phyloP scores from a whole-genome alignment of 2,329 filamentous ascomycete genomes.

The Phoma sp. region DNA sequence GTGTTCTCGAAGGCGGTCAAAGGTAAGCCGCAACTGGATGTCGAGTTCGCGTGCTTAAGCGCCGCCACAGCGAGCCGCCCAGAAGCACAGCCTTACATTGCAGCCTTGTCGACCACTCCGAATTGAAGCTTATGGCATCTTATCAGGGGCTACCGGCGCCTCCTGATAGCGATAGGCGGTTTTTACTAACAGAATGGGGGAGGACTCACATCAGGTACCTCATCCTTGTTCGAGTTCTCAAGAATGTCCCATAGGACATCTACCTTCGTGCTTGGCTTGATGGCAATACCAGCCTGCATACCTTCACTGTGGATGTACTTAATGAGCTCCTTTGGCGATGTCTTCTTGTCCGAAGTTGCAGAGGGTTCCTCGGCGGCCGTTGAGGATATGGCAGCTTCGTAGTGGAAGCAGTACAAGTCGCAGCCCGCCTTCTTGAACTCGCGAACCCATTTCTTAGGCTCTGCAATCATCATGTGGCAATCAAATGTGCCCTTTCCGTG shows the following conservation, averaged over 20 bases:
- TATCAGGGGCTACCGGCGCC: no score
- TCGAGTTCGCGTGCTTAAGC: slow-evolving; percentile 39
- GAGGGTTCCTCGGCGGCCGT: slow-evolving; percentile 83
- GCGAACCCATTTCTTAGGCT: slow-evolving; percentile 99
- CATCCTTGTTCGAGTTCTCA: slow-evolving; percentile 73
- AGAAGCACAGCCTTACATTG: slow-evolving; percentile 29
- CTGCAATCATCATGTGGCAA: slow-evolving; percentile 99
- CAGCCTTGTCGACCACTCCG: not conserved
- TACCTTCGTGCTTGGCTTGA: slow-evolving; percentile 91
- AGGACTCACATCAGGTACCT: slow-evolving; percentile 83
- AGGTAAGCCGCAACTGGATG: slow-evolving; percentile 25
- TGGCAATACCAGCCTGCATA: slow-evolving; percentile 90
- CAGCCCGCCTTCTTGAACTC: slow-evolving; percentile 94
- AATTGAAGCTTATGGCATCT: not conserved
- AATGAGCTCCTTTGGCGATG: slow-evolving; percentile 84
- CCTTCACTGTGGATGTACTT: slow-evolving; percentile 88
- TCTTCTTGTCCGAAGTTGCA: slow-evolving; percentile 71
- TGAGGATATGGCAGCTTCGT: slow-evolving; percentile 87
- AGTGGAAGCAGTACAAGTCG: slow-evolving; percentile 99
- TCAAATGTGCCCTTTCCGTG: slow-evolving; percentile 92
- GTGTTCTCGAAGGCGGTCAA: slow-evolving; percentile 25
- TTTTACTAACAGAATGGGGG: not conserved
- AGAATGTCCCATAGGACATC: slow-evolving; percentile 93
- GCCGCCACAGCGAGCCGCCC: slow-evolving; percentile 40
- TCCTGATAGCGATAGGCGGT: not conserved